Evolutionary conservation across 2,329 filamentous ascomycete species (phyloP), one percentile per base, ranked within the genome.

Genomic region (Gaeumannomyces sp.): DNA sequence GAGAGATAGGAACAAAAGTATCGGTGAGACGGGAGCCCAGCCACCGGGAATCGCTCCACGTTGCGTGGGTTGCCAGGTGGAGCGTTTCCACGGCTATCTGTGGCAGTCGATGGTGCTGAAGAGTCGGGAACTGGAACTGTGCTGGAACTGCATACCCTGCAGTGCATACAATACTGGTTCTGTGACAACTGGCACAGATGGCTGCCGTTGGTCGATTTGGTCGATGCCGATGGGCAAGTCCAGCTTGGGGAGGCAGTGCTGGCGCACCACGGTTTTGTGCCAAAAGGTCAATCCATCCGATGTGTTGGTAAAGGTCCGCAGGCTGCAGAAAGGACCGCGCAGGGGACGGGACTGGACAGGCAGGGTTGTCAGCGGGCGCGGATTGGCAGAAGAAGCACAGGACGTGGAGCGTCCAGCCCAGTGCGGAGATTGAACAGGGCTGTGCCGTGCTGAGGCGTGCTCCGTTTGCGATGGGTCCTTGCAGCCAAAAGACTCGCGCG

Each of bases 361-460:
- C 38, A 10, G 31, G 35, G 35, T 38, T 38, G 35, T 14, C 35
- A 38, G 35, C 13, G 35, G 38, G 38, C 19, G 38, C 16, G 38
- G 38, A 45, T 45, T 45, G 38, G 38, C 16, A 38, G 35, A n/a
- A 53, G 10, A 53, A n/a, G 45, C 45, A 53, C 38, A 45, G 38
- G 38, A 19, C 38, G 19, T 45, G 19, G 45, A 53, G n/a, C 19
- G 45, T 53, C 45, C 45, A 53, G n/a, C 45, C 45, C 45, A 53
- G 45, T 53, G 45, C 45, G 45, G 45, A 53, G 45, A 53, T 53
- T 53, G 45, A 53, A 53, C 45, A 53, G 45, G 45, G 45, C 45
- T 53, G 45, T 53, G 45, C 45, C 45, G 22, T 53, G 45, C 45
- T 53, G n/a, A 53, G 45, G 19, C n/a, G 8, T 50, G 19, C 45